Percentiles rank a stretch among this genome's conserved stretches.
Evolutionary conservation across 1,284 basidiomycete genomes (phyloP).

Genomic region (Spongispora temasekensis): DNA sequence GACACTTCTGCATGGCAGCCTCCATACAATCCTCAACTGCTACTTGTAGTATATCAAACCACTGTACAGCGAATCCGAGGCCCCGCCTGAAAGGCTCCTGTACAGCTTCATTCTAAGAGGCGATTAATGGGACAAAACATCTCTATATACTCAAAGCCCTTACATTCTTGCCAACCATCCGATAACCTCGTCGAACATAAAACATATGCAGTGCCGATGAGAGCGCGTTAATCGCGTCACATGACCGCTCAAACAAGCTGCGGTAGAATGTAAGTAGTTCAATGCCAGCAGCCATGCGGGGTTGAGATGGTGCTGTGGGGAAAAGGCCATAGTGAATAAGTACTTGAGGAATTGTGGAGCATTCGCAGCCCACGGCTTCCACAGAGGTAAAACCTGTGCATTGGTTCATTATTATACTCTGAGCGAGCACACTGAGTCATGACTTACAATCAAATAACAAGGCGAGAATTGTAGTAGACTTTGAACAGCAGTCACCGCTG

Average conservation of each 20-base stretch:
- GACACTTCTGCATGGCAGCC: neutral
- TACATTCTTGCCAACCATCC: neutral
- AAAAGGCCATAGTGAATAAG: neutral
- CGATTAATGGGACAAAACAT: neutral
- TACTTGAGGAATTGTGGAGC: neutral
- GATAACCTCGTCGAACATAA: neutral
- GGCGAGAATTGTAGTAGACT: neutral
- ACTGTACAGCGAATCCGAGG: neutral
- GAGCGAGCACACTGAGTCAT: neutral
- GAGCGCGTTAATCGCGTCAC: neutral
- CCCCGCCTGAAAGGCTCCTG: neutral
- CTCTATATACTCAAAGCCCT: neutral
- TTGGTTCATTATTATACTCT: too few relatives aligned
- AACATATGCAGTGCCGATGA: neutral
- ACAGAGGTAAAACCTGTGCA: neutral
- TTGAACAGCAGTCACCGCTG: neutral
- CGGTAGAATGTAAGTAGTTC: neutral
- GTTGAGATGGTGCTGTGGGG: neutral
- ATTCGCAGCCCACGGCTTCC: neutral
- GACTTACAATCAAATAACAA: conserved; percentile 2
- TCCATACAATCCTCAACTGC: neutral
- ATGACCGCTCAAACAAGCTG: neutral
- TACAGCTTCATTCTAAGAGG: neutral
- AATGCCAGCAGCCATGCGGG: neutral
- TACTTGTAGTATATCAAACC: neutral